These are phyloP conservation scores for Colletotrichum graminicola DNA, from an alignment of 2,329 filamentous ascomycete genomes.

Conservation along the genomic window DNA sequence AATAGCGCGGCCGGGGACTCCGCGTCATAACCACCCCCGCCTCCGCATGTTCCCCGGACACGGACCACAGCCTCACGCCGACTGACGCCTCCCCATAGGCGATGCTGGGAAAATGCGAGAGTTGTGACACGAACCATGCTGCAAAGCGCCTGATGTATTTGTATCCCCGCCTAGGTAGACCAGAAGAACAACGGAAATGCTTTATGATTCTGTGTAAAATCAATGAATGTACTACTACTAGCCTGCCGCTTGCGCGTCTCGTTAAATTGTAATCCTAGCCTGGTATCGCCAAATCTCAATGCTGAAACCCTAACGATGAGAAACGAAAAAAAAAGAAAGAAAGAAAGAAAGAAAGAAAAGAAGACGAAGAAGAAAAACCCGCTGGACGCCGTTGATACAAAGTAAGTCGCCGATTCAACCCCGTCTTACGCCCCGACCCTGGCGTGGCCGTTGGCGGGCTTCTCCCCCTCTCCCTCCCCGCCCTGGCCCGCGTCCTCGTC, in stretches of 20 bases:
- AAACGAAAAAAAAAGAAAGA: neutral
- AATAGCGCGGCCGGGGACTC: neutral
- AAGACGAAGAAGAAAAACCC: neutral
- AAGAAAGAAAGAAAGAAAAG: neutral
- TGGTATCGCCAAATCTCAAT: constrained; percentile 32
- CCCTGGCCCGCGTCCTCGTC: neutral
- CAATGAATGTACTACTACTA: constrained; percentile 14
- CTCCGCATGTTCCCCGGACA: constrained; percentile 20
- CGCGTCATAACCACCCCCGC: neutral
- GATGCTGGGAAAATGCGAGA: constrained; percentile 4
- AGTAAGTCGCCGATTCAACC: neutral
- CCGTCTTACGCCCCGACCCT: constrained; percentile 29
- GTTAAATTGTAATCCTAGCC: neutral
- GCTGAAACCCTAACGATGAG: neutral
- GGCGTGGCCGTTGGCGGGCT: constrained; percentile 29
- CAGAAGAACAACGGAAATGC: too few species aligned
- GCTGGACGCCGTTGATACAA: constrained; percentile 4
- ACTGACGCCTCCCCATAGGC: constrained; percentile 49
- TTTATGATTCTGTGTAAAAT: neutral
- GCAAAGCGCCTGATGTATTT: too few species aligned
- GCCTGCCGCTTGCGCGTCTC: neutral
- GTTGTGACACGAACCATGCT: neutral
- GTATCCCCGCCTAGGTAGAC: too few species aligned
- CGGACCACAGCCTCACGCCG: constrained; percentile 46
- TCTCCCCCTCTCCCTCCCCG: constrained; percentile 27